These are phyloP conservation scores for Penicillium crustosum DNA, from an alignment of 2,329 filamentous ascomycete genomes.

Conservation along the genomic window DNA sequence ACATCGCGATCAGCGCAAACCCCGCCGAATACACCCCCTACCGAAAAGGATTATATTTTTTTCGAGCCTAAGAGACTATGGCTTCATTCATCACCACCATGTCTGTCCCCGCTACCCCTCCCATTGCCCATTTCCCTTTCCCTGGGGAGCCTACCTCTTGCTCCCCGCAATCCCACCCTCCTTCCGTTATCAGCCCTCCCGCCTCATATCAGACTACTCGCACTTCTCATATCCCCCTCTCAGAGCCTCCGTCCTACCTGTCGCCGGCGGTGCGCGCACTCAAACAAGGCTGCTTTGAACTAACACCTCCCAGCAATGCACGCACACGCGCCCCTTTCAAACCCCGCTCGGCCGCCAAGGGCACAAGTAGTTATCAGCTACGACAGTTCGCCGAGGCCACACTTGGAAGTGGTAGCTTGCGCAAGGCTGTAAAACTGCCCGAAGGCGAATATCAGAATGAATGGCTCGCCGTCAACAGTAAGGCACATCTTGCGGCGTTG, in stretches of 20 bases:
- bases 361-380: conserved; percentile 87
- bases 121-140: conserved; percentile 32
- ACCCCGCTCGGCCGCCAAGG: conserved; percentile 78
- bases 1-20: conserved; percentile 23
- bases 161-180: conserved; percentile 17
- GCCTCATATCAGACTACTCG: conserved; percentile 34
- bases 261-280: conserved; percentile 38
- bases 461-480: conserved; percentile 97
- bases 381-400: conserved; percentile 98
- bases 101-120: conserved; percentile 57
- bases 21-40: conserved; percentile 21
- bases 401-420: conserved; percentile 86
- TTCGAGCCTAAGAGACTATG: conserved; percentile 48
- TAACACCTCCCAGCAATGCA: conserved; percentile 66
- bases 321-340: conserved; percentile 89
- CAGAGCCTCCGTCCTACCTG: conserved; percentile 37
- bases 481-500: conserved; percentile 28
- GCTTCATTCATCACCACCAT: conserved; percentile 79
- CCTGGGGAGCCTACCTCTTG: conserved; percentile 27
- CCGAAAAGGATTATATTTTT: conserved; percentile 8
- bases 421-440: conserved; percentile 94
- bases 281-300: conserved; percentile 42
- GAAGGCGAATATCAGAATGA: conserved; percentile 98
- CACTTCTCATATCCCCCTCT: conserved; percentile 29
- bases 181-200: conserved; percentile 28